Conservation (phyloP, 2,329 filamentous ascomycete genomes). For the Aureobasidium pullulans region DNA sequence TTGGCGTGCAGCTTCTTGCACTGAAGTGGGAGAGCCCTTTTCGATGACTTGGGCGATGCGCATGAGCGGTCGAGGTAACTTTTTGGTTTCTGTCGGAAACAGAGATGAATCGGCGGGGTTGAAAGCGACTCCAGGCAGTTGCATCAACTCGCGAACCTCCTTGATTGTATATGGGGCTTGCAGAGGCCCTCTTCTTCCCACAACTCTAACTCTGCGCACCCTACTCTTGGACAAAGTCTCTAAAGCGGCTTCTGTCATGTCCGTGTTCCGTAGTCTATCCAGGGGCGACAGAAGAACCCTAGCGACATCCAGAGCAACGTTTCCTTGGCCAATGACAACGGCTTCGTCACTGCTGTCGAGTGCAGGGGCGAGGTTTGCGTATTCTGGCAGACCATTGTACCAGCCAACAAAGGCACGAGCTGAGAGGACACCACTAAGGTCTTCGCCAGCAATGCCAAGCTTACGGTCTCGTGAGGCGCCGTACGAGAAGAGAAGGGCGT, state of each 20-base stretch:
- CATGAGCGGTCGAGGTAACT: conserved; percentile 66
- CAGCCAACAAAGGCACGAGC: conserved; percentile 92
- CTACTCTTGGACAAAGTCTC: conserved; percentile 64
- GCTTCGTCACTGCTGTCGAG: conserved; percentile 71
- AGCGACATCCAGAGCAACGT: conserved; percentile 90
- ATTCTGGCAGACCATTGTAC: conserved; percentile 94
- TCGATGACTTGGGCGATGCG: conserved; percentile 73
- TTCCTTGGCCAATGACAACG: conserved; percentile 87
- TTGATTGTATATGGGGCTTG: conserved; percentile 93
- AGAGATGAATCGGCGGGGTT: conserved; percentile 58
- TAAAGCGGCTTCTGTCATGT: conserved; percentile 81
- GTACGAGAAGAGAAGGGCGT: conserved; percentile 88
- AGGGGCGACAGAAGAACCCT: conserved; percentile 75
- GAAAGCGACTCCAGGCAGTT: conserved; percentile 65
- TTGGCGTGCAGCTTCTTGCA: conserved; percentile 49
- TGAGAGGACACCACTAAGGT: conserved; percentile 70
- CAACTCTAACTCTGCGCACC: conserved; percentile 73
- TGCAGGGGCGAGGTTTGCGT: conserved; percentile 63
- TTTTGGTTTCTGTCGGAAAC: conserved; percentile 59
- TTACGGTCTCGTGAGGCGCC: conserved; percentile 78
- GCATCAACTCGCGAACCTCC: conserved; percentile 81
- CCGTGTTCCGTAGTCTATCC: conserved; percentile 67
- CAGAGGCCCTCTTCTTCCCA: conserved; percentile 75
- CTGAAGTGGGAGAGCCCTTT: conserved; percentile 58
- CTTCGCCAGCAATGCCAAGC: conserved; percentile 74